Conservation (phyloP, 768 basidiomycete species). For the Mycena pura region DNA sequence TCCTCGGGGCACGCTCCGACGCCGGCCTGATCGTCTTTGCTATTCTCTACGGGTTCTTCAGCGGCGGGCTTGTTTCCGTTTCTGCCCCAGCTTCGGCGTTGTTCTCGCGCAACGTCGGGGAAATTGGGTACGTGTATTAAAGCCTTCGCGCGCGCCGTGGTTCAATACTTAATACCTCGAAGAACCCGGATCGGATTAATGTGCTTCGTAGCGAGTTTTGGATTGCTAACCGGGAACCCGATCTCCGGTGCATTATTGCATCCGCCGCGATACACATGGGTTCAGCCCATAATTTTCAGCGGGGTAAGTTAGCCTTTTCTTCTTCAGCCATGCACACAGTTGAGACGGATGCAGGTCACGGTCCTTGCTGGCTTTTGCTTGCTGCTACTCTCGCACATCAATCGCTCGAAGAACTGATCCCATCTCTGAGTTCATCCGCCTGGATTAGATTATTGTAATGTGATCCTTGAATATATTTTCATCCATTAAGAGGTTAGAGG, state of each 20-base stretch:
- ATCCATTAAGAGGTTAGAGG: too few relatives aligned
- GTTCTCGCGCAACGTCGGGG: neutral
- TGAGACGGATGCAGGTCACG: too few relatives aligned
- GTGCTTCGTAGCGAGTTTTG: neutral
- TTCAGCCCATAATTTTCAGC: conserved; percentile 7
- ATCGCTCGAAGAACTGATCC: too few relatives aligned
- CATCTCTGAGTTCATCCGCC: too few relatives aligned
- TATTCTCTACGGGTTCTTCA: neutral
- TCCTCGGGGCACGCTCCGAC: conserved; percentile 20
- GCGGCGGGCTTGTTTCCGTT: neutral
- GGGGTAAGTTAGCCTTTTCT: too few relatives aligned
- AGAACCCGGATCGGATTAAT: neutral
- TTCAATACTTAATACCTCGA: too few relatives aligned
- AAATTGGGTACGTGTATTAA: conserved; percentile 5
- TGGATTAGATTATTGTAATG: too few relatives aligned
- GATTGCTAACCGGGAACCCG: neutral
- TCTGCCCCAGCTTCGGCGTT: neutral
- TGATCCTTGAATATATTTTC: too few relatives aligned
- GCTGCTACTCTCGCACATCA: too few relatives aligned
- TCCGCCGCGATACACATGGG: neutral
- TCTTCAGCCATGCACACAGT: too few relatives aligned
- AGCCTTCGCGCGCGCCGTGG: too few relatives aligned
- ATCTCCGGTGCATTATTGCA: neutral
- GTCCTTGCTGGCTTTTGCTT: too few relatives aligned
- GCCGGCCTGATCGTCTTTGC: neutral